Conservation (phyloP, 208 protist species). For the Leishmania aethiopica region DNA sequence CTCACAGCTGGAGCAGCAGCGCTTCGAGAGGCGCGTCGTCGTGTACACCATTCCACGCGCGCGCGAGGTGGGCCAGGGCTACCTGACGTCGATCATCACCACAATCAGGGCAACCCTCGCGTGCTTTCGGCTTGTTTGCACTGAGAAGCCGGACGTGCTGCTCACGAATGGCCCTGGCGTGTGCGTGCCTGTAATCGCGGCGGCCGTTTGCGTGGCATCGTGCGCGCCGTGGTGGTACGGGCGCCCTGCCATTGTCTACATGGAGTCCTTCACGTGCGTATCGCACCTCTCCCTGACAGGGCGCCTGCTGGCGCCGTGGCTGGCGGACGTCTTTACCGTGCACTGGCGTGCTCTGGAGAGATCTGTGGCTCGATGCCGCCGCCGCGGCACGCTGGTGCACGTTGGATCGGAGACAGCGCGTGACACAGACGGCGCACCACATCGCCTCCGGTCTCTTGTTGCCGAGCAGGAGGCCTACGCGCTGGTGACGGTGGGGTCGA, state of each 20-base stretch:
- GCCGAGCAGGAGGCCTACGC: slow-evolving; percentile 38
- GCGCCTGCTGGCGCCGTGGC: slow-evolving; percentile 55
- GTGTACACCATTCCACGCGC: slow-evolving; percentile 82
- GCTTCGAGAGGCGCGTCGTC: slow-evolving; percentile 42
- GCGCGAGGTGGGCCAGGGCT: slow-evolving; percentile 92
- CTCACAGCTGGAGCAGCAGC: slow-evolving; percentile 46
- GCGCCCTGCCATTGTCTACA: slow-evolving; percentile 76
- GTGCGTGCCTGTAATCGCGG: slow-evolving; percentile 86
- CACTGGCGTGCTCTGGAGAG: slow-evolving; percentile 71
- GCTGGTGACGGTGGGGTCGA: slow-evolving; percentile 91
- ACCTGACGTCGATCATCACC: slow-evolving; percentile 74
- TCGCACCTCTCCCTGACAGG: slow-evolving; percentile 79
- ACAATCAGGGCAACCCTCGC: slow-evolving; percentile 55
- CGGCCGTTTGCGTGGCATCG: slow-evolving; percentile 48
- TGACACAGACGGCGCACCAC: background rate
- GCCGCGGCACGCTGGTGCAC: slow-evolving; percentile 37
- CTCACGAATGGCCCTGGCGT: slow-evolving; percentile 93
- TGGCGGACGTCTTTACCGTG: slow-evolving; percentile 84
- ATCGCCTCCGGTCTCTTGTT: background rate
- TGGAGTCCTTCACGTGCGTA: slow-evolving; percentile 92
- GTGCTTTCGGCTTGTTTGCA: slow-evolving; percentile 33
- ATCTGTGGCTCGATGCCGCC: slow-evolving; percentile 24
- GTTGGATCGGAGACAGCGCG: slow-evolving; percentile 33
- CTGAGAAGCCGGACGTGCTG: slow-evolving; percentile 69
- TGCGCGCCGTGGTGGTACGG: slow-evolving; percentile 44